Percentiles rank a stretch among this genome's conserved stretches.
Conservation (phyloP, 441 rosid species). For the Hura crepitans region DNA sequence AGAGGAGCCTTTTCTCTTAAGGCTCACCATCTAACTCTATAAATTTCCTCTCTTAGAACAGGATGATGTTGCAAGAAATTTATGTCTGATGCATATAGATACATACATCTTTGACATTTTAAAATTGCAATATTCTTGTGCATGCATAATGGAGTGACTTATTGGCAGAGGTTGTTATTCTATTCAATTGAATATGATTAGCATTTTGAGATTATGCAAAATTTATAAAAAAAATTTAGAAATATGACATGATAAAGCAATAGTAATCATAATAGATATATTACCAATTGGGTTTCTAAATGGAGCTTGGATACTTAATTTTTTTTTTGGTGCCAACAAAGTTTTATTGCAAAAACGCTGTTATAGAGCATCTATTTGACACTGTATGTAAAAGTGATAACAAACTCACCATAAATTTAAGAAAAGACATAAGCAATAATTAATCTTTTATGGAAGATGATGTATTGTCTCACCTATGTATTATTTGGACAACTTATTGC, state of each 20-base stretch:
- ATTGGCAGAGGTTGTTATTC: neutral
- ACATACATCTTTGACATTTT: neutral
- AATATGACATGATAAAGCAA: no score
- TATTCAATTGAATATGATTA: no score
- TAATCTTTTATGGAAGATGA: neutral
- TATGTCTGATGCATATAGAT: neutral
- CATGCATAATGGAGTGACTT: neutral
- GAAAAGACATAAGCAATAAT: neutral
- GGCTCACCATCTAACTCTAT: neutral
- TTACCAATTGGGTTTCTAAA: no score
- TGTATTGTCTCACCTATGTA: neutral
- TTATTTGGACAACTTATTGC: neutral
- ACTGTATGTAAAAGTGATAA: neutral
- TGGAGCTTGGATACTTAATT: no score
- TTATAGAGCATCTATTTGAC: neutral
- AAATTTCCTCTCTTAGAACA: neutral
- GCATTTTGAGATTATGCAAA: no score
- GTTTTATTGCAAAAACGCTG: no score
- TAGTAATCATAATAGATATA: no score
- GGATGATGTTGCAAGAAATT: neutral
- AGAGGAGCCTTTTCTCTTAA: neutral
- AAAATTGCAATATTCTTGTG: neutral
- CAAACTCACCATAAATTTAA: neutral
- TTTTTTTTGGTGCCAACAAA: no score
- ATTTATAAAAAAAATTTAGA: no score